Evolutionary conservation across 2,329 filamentous ascomycete genomes (phyloP).

Genomic region (Colletotrichum navitas): DNA sequence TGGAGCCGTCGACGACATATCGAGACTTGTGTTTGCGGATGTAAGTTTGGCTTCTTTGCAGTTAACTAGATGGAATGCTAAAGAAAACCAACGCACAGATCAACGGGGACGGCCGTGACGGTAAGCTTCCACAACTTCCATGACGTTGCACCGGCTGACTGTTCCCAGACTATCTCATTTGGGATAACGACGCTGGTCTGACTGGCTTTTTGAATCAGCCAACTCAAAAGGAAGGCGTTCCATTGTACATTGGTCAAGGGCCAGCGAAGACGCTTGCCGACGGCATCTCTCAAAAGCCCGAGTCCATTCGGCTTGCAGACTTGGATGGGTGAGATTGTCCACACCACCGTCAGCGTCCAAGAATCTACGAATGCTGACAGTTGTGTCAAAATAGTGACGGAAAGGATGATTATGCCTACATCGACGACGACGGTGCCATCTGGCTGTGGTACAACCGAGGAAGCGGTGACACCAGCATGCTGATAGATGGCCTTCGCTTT

Average conservation of each 20-base stretch:
- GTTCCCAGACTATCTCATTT: constrained; percentile 39
- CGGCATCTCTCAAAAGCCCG: constrained; percentile 18
- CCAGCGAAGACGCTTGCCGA: constrained; percentile 33
- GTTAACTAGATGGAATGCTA: neutral
- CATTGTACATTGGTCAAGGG: constrained; percentile 41
- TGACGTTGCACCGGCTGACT: neutral
- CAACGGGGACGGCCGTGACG: constrained; percentile 42
- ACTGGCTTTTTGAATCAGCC: constrained; percentile 42
- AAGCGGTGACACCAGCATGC: constrained; percentile 14
- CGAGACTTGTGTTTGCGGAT: constrained; percentile 43
- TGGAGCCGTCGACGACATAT: constrained; percentile 36
- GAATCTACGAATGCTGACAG: neutral
- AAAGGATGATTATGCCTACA: constrained; percentile 36
- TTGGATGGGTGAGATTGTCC: constrained; percentile 38
- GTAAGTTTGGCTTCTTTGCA: neutral
- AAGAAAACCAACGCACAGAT: neutral
- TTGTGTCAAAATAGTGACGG: constrained; percentile 18
- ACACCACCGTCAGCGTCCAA: neutral
- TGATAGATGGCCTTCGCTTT: constrained; percentile 35
- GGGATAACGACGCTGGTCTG: constrained; percentile 41
- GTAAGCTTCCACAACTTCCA: neutral
- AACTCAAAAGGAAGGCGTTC: constrained; percentile 38
- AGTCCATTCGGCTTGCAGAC: constrained; percentile 42
- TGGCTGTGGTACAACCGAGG: constrained; percentile 42
- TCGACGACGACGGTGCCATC: constrained; percentile 33